Base-by-base conservation (phyloP, 805 yeast species). In the Candida ficus region DNA sequence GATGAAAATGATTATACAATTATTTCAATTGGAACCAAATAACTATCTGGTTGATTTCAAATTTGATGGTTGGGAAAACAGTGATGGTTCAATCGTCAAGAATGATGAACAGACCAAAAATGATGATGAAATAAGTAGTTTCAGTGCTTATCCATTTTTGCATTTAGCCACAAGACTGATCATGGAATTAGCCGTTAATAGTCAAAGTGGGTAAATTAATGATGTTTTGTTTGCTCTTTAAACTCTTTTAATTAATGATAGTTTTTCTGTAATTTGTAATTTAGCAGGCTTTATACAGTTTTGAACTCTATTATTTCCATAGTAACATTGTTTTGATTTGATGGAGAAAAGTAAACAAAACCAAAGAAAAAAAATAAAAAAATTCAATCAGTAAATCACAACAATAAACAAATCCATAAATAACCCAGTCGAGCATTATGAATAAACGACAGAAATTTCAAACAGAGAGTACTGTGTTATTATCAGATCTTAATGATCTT, bases 1-100 rank as follows among this genome's bases (percentile, higher is more conserved):
- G 67, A 85, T 91, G 91, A 91, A 85, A 66, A 91, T 93, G 96
- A 93, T 90, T 54, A 93, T 93, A 44, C 99, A 93, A 61, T 71
- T 93, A 43, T 93, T 91, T 64, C 97, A 91, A 60, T 71, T 93
- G 47, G 99, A 93, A 59, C 96, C 95, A 33, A 91, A 93, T 62
- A 91, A 91, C 59, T 93, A 93, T 57, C 70, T 93, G 38, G 98
- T 93, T 9, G 99, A 93, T 62, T 93, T 93, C 70, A 93, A 93
- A 63, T 93, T 91, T 59, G 98, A 91, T 60, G 98, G 98, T 1
- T 91, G 97, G 95, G 97, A 90, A 57, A 71, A 65, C 37, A 63
- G 64, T 21, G 64, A 58, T 35, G 66, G 62, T 17, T 57, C 62
- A 1, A 67, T 58, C 10, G 43, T 55, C 6, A 43, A 52, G 29